phyloP scores from a whole-genome alignment of 768 basidiomycete genomes.

The Thelephora aurantiotincta region DNA sequence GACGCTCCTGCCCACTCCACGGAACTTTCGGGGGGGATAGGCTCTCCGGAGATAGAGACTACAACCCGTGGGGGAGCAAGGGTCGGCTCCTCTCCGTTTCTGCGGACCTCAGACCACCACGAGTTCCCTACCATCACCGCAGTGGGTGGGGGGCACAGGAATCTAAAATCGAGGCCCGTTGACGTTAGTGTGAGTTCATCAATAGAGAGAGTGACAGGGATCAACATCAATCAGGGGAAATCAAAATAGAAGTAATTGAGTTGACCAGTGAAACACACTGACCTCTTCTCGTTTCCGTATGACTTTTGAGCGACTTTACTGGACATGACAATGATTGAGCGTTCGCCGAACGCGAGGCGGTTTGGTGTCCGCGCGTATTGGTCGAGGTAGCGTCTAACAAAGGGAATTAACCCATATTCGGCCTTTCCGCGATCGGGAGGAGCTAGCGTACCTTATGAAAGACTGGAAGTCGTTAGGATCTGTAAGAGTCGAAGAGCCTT shows the following conservation, averaged over 20 bases:
- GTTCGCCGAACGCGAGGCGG: constrained; percentile 81
- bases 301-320: constrained; percentile 96
- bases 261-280: constrained; percentile 9
- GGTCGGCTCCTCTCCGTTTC: constrained; percentile 63
- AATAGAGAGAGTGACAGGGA: constrained; percentile 6
- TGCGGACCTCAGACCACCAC: constrained; percentile 81
- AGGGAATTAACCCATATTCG: constrained; percentile 5
- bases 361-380: constrained; percentile 78
- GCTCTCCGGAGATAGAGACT: constrained; percentile 86
- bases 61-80: constrained; percentile 69
- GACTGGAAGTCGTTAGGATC: constrained; percentile 62
- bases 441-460: constrained; percentile 51
- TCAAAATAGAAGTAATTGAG: neutral
- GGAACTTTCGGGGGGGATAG: constrained; percentile 69
- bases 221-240: constrained; percentile 3
- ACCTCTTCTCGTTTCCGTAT: constrained; percentile 93
- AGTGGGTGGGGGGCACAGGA: constrained; percentile 88
- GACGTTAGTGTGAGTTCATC: constrained; percentile 1
- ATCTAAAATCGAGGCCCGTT: constrained; percentile 26
- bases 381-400: constrained; percentile 50
- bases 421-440: constrained; percentile 6
- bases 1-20: constrained; percentile 81
- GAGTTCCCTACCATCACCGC: constrained; percentile 89
- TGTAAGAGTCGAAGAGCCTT: constrained; percentile 22
- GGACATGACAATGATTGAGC: constrained; percentile 94